A percentile compares a stretch with the other conserved stretches of the same genome.
phyloP scores from a whole-genome alignment of 2,329 filamentous ascomycete genomes.

The Penicillium hordei region DNA sequence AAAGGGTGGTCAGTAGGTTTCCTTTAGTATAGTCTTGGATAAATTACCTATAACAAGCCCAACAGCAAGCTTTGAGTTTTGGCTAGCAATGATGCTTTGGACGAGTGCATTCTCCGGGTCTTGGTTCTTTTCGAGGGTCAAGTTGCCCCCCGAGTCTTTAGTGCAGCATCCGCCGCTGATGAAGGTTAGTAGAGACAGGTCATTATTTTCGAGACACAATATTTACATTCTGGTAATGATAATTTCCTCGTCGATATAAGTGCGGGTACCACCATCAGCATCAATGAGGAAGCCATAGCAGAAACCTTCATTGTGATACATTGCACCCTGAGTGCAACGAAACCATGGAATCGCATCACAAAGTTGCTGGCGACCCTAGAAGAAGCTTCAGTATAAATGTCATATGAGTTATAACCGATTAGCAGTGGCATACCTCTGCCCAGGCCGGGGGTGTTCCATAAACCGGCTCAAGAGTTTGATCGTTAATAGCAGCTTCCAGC shows the following conservation, averaged over 20 bases:
- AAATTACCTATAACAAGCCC: conserved; percentile 55
- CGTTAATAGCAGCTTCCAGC: background rate
- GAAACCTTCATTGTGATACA: conserved; percentile 53
- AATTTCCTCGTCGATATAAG: conserved; percentile 61
- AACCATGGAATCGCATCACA: conserved; percentile 66
- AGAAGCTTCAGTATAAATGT: background rate
- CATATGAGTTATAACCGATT: background rate
- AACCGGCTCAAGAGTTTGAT: background rate
- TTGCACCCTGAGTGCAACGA: conserved; percentile 59
- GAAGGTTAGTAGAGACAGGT: conserved; percentile 16
- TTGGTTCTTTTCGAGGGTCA: conserved; percentile 52
- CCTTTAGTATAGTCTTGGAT: fast-evolving
- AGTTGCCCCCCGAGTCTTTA: conserved; percentile 48
- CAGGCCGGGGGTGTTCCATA: conserved; percentile 4
- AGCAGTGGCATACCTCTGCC: background rate
- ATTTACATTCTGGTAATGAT: conserved; percentile 63
- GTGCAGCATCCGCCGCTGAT: conserved; percentile 55
- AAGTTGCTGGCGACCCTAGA: conserved; percentile 54
- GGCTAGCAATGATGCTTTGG: conserved; percentile 48
- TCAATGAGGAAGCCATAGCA: conserved; percentile 62
- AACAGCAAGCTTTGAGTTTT: conserved; percentile 51
- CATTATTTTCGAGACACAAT: background rate
- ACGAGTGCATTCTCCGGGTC: conserved; percentile 46
- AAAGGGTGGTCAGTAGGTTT: conserved; percentile 25
- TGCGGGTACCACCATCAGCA: conserved; percentile 52